phyloP scores from a whole-genome alignment of 345 rosid species.

The Heritiera fomes region DNA sequence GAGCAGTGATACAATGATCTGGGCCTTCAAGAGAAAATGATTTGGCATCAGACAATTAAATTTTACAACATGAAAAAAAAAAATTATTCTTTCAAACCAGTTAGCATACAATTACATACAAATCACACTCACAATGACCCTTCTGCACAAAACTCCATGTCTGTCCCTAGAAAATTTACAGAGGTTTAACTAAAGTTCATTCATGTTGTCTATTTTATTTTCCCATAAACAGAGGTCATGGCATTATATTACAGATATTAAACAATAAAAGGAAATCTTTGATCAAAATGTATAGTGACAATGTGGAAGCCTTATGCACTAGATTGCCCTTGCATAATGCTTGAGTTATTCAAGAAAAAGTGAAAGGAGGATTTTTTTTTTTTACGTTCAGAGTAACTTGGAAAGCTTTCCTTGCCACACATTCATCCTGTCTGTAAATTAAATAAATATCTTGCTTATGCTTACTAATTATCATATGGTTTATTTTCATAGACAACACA shows the following conservation, averaged over 20 bases:
- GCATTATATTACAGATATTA: background rate
- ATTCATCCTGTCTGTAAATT: background rate
- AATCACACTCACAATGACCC: background rate
- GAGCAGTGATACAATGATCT: constrained; percentile 63
- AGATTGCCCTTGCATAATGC: background rate
- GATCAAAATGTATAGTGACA: background rate
- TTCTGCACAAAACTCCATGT: background rate
- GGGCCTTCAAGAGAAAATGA: constrained; percentile 54
- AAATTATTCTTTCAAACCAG: background rate
- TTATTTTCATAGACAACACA: background rate
- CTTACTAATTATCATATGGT: background rate
- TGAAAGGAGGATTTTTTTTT: background rate
- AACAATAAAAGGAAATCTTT: background rate
- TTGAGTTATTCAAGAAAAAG: background rate
- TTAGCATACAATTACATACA: background rate
- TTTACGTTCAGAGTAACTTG: background rate
- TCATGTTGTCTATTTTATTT: constrained; percentile 5
- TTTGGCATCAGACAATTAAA: constrained; percentile 30
- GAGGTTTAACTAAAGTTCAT: background rate
- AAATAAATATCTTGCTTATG: background rate
- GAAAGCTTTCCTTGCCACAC: background rate
- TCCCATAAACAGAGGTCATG: background rate
- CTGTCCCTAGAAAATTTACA: background rate
- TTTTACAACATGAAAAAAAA: constrained; percentile 14
- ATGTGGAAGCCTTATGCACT: no score